These are phyloP conservation scores for Candida maris DNA, from an alignment of 805 yeast genomes.

Conservation along the genomic window DNA sequence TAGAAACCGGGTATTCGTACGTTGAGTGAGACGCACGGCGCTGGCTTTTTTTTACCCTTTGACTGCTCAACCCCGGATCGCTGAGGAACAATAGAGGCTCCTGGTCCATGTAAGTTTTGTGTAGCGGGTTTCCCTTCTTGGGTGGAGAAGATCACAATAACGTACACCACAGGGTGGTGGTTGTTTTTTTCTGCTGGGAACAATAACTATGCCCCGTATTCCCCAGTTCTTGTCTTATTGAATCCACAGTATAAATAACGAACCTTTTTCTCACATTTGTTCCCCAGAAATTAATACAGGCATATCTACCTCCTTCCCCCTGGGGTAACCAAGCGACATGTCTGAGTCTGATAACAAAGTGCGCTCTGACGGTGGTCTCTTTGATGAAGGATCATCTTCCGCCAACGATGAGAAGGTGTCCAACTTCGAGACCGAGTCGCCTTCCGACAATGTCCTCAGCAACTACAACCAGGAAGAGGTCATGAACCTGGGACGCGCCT, in stretches of 20 bases:
- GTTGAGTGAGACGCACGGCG: no score
- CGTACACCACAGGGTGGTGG: no score
- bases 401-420: conserved; percentile 7
- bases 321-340: conserved; percentile 5
- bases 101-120: no score
- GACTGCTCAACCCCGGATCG: no score
- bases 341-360: conserved; percentile 10
- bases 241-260: conserved; percentile 1
- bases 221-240: no score
- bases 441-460: conserved; percentile 44
- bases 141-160: no score
- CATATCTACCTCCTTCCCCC: background rate
- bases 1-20: no score
- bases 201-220: no score
- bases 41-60: no score
- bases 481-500: conserved; percentile 64
- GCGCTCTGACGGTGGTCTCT: conserved; percentile 13
- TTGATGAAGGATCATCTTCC: conserved; percentile 11
- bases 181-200: no score
- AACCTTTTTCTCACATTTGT: background rate
- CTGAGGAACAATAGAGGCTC: no score
- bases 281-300: conserved; percentile 1
- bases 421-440: conserved; percentile 1
- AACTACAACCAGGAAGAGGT: conserved; percentile 61
- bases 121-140: no score